Base-by-base conservation (phyloP, 2,329 filamentous ascomycete species). In the Lasiodiplodia sp. region DNA sequence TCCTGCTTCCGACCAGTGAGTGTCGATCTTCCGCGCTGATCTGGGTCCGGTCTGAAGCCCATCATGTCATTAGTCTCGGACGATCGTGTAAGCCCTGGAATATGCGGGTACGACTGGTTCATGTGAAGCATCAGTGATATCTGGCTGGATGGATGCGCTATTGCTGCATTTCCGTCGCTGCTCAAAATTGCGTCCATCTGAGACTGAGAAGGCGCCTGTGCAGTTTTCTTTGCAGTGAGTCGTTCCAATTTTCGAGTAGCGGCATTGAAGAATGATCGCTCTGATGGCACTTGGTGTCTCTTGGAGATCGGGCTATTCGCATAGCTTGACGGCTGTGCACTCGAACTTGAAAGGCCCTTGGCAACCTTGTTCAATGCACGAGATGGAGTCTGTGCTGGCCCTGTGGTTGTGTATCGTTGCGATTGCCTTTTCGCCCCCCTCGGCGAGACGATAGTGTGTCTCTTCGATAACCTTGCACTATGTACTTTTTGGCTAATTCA, bases 101-200 rank as follows among this genome's bases (percentile, higher is more conserved):
- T 18, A 3, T 25, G 60, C 62, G 71, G 47, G 62, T 72, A 53
- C 67, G 67, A 31, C 56, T 67, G 44, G 38, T 67, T 67, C 65
- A 67, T 67, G 10, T 58, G 52, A 7, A 57, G 5, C 34, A 21
- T 38, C 25, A 38, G 11, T 7, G 40, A 47, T 8, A 8, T n/a
- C 28, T 23, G 21, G 14, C 37, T 14, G n/a, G 44, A 28, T 6
- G 28, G 10, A 18, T 16, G 31, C 21, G 4, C 25, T 5, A 12
- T 16, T 23, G 18, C 31, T 31, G 31, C 31, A 25, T 52, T 12
- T 16, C 5, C 31, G 28, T 37, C 1, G 4, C 16, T 37, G 7
- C 12, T 2, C 28, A 25, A 28, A 6, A 12, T 6, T 6, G 31
- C 31, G 3, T 64, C 40, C 25, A n/a, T 16, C 28, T 25, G 60